phyloP scores from a whole-genome alignment of 2,329 filamentous ascomycete species.

The Aquanectria penicillioides region DNA sequence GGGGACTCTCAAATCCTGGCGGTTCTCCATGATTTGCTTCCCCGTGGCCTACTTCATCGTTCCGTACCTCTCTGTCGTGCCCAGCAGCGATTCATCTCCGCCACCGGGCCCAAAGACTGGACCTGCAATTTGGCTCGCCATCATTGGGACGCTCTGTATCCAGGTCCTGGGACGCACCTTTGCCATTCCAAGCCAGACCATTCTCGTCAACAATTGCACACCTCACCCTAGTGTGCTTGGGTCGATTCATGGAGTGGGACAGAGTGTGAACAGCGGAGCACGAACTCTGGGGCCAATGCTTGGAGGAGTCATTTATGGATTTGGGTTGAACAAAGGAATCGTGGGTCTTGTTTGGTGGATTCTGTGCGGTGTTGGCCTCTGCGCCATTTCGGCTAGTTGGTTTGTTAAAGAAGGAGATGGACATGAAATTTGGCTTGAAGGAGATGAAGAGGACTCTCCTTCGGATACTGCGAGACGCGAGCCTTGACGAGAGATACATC shows the following conservation, averaged over 20 bases:
- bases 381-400: slow-evolving; percentile 61
- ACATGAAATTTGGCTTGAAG: slow-evolving; percentile 72
- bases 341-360: slow-evolving; percentile 70
- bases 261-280: slow-evolving; percentile 67
- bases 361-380: slow-evolving; percentile 59
- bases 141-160: slow-evolving; percentile 69
- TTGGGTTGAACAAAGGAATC: slow-evolving; percentile 64
- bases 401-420: slow-evolving; percentile 70
- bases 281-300: slow-evolving; percentile 69
- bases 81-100: slow-evolving; percentile 58
- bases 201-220: slow-evolving; percentile 59
- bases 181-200: slow-evolving; percentile 57
- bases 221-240: slow-evolving; percentile 59
- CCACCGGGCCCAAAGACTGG: slow-evolving; percentile 64
- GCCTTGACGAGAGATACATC: too few relatives aligned
- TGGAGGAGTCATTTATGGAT: slow-evolving; percentile 69
- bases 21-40: slow-evolving; percentile 72
- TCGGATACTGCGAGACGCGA: background rate
- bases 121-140: slow-evolving; percentile 69
- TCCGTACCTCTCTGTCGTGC: slow-evolving; percentile 77
- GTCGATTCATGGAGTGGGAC: slow-evolving; percentile 61
- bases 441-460: slow-evolving; percentile 59
- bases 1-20: slow-evolving; percentile 23
- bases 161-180: slow-evolving; percentile 77
- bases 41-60: slow-evolving; percentile 75